Percentiles rank a stretch among this genome's conserved stretches.
Evolutionary conservation across 2,329 filamentous ascomycete genomes (phyloP).

Genomic region (Paecilomyces sp.): DNA sequence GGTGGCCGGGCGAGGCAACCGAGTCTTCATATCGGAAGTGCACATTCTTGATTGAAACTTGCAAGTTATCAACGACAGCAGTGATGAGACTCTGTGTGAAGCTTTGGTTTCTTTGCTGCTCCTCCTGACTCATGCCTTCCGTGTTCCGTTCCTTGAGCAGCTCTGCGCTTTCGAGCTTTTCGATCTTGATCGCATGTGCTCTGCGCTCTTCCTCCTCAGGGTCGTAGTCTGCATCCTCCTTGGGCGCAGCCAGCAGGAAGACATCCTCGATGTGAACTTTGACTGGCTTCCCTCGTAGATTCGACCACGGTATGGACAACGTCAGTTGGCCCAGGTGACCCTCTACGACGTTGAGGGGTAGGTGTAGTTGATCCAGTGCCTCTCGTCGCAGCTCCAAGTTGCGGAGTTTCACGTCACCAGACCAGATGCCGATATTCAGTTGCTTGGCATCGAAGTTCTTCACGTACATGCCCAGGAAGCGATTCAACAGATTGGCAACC

Average conservation of each 20-base stretch:
- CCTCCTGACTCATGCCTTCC: constrained; percentile 90
- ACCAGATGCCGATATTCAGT: constrained; percentile 98
- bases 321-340: constrained; percentile 90
- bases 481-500: constrained; percentile 93
- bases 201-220: constrained; percentile 84
- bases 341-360: constrained; percentile 93
- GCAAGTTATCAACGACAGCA: constrained; percentile 96
- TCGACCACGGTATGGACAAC: constrained; percentile 93
- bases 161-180: constrained; percentile 95
- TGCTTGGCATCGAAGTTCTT: constrained; percentile 98
- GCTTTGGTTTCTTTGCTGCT: constrained; percentile 95
- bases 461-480: constrained; percentile 99
- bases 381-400: constrained; percentile 89
- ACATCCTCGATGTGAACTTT: constrained; percentile 96
- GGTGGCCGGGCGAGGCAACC: constrained; percentile 87
- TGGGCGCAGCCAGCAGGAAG: constrained; percentile 87
- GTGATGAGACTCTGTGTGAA: constrained; percentile 93
- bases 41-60: constrained; percentile 97
- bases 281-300: constrained; percentile 87
- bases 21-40: constrained; percentile 98
- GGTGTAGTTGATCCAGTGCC: constrained; percentile 91
- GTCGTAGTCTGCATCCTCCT: constrained; percentile 89
- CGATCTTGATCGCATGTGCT: constrained; percentile 91
- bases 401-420: constrained; percentile 89
- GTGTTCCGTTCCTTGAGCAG: constrained; percentile 83